These are phyloP conservation scores for Grigorovia jiainica DNA, from an alignment of 805 yeast species.

Conservation along the genomic window DNA sequence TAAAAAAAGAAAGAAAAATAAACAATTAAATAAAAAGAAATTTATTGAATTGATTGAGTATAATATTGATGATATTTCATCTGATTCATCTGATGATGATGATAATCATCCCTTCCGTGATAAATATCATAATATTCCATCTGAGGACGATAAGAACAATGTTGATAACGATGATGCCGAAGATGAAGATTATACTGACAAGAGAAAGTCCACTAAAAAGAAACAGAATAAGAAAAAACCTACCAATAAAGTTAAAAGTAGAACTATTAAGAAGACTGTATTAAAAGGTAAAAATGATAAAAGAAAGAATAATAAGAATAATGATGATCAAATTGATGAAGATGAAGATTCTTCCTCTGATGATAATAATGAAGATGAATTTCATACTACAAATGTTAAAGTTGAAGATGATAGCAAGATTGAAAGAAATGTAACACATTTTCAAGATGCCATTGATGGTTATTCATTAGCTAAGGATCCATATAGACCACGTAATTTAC, in stretches of 20 bases:
- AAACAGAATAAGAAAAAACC: conserved; percentile 2
- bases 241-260: no score
- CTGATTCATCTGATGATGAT: conserved; percentile 1
- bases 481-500: conserved; percentile 47
- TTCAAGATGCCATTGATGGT: conserved; percentile 28
- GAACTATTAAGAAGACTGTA: conserved; percentile 1
- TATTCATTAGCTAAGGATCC: conserved; percentile 31
- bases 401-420: neutral
- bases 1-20: conserved; percentile 1
- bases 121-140: no score
- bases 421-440: conserved; percentile 2
- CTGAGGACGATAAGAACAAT: conserved; percentile 1
- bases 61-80: conserved; percentile 2
- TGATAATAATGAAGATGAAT: conserved; percentile 11
- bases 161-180: neutral
- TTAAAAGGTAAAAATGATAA: conserved; percentile 4
- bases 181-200: neutral
- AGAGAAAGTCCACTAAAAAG: no score
- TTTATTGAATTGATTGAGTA: conserved; percentile 5
- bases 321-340: conserved; percentile 5
- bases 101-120: no score
- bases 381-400: neutral
- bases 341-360: conserved; percentile 3
- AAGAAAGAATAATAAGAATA: conserved; percentile 5
- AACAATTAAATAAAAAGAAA: conserved; percentile 3